phyloP scores from a whole-genome alignment of 441 rosid genomes.

The Erodium texanum region DNA sequence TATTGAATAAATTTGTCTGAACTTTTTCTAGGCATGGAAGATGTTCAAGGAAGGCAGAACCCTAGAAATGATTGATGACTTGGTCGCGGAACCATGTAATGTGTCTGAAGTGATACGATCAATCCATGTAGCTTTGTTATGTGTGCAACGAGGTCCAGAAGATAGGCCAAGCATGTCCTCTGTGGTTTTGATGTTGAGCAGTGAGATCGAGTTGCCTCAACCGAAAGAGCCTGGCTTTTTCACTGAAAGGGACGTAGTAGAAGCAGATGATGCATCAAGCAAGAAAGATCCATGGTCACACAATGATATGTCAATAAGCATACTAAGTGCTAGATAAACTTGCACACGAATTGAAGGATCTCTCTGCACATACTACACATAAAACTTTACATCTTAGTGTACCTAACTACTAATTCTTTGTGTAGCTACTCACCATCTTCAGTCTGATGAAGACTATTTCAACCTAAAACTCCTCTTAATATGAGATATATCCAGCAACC shows the following conservation, averaged over 20 bases:
- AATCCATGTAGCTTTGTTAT: neutral
- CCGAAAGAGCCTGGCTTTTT: conserved; percentile 11
- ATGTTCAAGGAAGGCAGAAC: conserved; percentile 17
- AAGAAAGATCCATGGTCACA: neutral
- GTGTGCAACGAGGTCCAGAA: neutral
- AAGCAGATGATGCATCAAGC: neutral
- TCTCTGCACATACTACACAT: neutral
- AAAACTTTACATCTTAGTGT: too few species aligned
- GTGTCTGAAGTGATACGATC: neutral
- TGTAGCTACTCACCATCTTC: neutral
- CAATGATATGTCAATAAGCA: neutral
- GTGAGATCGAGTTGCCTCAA: conserved; percentile 13
- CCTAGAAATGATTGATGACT: neutral
- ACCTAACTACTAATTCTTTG: neutral
- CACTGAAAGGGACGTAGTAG: neutral
- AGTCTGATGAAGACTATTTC: too few species aligned
- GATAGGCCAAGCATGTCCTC: conserved; percentile 10
- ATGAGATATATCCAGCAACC: too few species aligned
- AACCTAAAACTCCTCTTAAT: too few species aligned
- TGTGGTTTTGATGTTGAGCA: conserved; percentile 13
- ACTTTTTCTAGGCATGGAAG: conserved; percentile 21
- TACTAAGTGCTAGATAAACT: neutral
- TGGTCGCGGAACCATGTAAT: neutral
- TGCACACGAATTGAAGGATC: too few species aligned
- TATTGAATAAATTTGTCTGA: too few species aligned